Conservation (phyloP, 2,329 filamentous ascomycete species). For the Basipetospora sp. region DNA sequence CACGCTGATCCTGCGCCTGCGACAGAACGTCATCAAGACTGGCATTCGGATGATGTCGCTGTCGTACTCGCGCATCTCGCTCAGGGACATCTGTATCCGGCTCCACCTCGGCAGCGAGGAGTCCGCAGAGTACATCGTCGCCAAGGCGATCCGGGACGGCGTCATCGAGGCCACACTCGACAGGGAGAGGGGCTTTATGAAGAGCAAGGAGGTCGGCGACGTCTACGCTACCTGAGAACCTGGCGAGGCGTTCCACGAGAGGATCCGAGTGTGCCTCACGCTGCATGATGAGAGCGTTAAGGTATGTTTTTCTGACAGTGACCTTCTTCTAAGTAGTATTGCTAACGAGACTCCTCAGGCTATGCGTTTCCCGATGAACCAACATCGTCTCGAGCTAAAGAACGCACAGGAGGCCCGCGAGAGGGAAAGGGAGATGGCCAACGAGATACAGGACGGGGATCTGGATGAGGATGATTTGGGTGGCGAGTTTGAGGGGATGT, state of each 20-base stretch:
- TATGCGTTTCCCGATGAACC: constrained; percentile 99
- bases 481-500: constrained; percentile 93
- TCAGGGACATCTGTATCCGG: constrained; percentile 92
- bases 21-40: constrained; percentile 98
- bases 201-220: constrained; percentile 91
- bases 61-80: constrained; percentile 90
- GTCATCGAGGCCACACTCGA: constrained; percentile 93
- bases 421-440: constrained; percentile 87
- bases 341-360: constrained; percentile 47
- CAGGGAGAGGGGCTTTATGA: constrained; percentile 92
- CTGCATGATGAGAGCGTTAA: constrained; percentile 97
- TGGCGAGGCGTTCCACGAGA: constrained; percentile 92
- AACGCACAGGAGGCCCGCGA: constrained; percentile 97
- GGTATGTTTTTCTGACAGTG: constrained; percentile 50
- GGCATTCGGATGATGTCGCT: constrained; percentile 98
- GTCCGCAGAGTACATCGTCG: constrained; percentile 96
- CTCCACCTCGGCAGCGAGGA: constrained; percentile 89
- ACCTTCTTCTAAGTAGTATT: not conserved
- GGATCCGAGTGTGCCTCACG: constrained; percentile 78
- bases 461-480: constrained; percentile 92
- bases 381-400: constrained; percentile 91
- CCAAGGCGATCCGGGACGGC: constrained; percentile 93
- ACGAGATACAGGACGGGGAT: constrained; percentile 97
- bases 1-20: constrained; percentile 80
- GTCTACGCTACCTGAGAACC: constrained; percentile 93